Percentiles rank a stretch among this genome's conserved stretches.
Conservation (phyloP, 768 basidiomycete genomes). For the Russula lepida region DNA sequence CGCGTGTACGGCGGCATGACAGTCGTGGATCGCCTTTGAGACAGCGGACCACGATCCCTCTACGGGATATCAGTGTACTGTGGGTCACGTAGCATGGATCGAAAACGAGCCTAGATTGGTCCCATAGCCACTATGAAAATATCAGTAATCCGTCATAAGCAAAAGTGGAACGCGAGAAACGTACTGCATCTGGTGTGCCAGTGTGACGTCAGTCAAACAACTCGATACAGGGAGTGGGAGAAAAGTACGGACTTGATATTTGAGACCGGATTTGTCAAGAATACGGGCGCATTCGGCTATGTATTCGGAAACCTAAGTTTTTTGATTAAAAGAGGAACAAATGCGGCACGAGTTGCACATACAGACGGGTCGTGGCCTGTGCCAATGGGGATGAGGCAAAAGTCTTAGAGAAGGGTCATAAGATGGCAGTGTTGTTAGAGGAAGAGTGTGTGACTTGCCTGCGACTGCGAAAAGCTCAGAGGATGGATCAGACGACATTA, state of each 20-base stretch:
- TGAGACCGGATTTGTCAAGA: constrained; percentile 74
- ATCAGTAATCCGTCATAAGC: background rate
- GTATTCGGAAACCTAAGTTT: constrained; percentile 58
- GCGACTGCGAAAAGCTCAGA: constrained; percentile 68
- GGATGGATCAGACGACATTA: constrained; percentile 30
- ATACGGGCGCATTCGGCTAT: constrained; percentile 78
- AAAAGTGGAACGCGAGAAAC: constrained; percentile 20
- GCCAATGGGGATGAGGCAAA: constrained; percentile 84
- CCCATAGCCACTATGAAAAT: constrained; percentile 64
- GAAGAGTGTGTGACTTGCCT: constrained; percentile 33
- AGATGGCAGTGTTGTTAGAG: background rate
- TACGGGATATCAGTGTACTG: constrained; percentile 6
- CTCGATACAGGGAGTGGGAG: background rate
- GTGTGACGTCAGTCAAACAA: background rate
- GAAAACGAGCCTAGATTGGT: constrained; percentile 65
- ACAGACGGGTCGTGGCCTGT: constrained; percentile 60
- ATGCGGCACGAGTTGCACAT: constrained; percentile 17
- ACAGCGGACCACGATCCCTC: constrained; percentile 87
- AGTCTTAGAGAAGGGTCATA: constrained; percentile 44
- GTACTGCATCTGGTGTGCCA: constrained; percentile 55
- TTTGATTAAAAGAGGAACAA: background rate
- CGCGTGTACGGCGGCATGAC: constrained; percentile 79
- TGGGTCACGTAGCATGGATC: background rate
- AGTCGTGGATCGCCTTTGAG: constrained; percentile 79
- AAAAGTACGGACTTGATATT: constrained; percentile 54